Percentiles rank a stretch among this genome's conserved stretches.
These are phyloP conservation scores for Petrea volubilis DNA, from an alignment of 257 asterid species.

Conservation along the genomic window DNA sequence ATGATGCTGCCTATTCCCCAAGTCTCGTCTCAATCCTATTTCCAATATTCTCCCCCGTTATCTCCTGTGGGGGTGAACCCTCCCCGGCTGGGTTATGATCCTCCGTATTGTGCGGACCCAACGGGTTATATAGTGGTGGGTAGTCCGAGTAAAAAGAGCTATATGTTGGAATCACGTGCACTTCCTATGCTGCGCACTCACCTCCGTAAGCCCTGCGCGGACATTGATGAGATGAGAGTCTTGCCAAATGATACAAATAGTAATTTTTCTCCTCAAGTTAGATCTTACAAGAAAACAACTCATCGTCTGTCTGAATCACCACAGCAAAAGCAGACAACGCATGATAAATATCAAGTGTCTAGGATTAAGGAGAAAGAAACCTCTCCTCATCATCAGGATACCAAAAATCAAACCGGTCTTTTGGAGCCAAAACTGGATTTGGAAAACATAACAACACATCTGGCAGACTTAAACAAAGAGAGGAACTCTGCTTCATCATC, in stretches of 20 bases:
- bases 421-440: conserved; percentile 35
- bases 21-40: conserved; percentile 35
- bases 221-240: conserved; percentile 26
- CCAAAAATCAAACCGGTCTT: conserved; percentile 17
- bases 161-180: conserved; percentile 22
- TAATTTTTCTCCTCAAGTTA: conserved; percentile 26
- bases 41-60: too few species aligned
- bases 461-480: conserved; percentile 4
- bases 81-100: conserved; percentile 23
- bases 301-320: conserved; percentile 34
- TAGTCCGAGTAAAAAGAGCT: conserved; percentile 30
- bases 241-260: conserved; percentile 26
- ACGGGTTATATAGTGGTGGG: conserved; percentile 30
- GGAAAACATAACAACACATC: conserved; percentile 36
- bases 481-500: conserved; percentile 21
- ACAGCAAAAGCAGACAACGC: conserved; percentile 35
- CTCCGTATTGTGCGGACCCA: conserved; percentile 35
- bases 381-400: conserved; percentile 22
- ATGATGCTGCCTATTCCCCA: conserved; percentile 23
- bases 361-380: conserved; percentile 29
- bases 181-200: conserved; percentile 30
- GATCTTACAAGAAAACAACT: conserved; percentile 23
- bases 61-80: too few species aligned
- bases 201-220: conserved; percentile 29
- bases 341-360: conserved; percentile 23